Percentiles rank a stretch among this genome's conserved stretches.
These are phyloP conservation scores for Aeschynomene evenia DNA, from an alignment of 306 rosid genomes.

Conservation along the genomic window DNA sequence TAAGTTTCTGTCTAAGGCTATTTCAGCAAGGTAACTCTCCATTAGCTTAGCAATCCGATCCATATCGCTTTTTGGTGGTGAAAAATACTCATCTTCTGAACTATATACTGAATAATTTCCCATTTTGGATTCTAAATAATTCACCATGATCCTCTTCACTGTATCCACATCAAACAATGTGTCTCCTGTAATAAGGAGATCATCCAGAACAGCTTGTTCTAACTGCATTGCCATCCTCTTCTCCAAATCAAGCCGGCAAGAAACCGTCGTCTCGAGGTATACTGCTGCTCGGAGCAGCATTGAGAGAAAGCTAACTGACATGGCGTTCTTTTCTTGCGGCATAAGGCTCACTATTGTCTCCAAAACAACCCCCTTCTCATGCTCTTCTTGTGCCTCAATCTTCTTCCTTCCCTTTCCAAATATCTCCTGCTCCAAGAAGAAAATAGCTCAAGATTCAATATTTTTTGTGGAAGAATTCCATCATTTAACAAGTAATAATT, in stretches of 20 bases:
- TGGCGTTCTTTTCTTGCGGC: constrained; percentile 71
- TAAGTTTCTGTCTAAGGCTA: constrained; percentile 71
- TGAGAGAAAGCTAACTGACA: constrained; percentile 85
- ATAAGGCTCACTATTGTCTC: constrained; percentile 86
- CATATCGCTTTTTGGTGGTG: constrained; percentile 52
- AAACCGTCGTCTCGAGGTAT: constrained; percentile 73
- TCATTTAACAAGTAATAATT: too few species aligned
- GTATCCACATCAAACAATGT: constrained; percentile 80
- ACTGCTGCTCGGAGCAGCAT: constrained; percentile 80
- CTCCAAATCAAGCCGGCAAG: constrained; percentile 91
- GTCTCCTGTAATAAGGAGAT: constrained; percentile 69
- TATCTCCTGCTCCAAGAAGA: constrained; percentile 54
- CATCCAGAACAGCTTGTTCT: constrained; percentile 78
- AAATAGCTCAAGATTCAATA: neutral
- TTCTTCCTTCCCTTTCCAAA: constrained; percentile 77
- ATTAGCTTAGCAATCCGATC: constrained; percentile 66
- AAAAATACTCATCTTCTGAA: constrained; percentile 52
- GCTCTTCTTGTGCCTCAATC: constrained; percentile 65
- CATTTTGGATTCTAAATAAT: constrained; percentile 52
- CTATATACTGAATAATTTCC: constrained; percentile 39
- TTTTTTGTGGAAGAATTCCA: neutral
- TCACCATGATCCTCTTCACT: constrained; percentile 63
- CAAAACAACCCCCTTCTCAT: constrained; percentile 78
- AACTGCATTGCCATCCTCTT: constrained; percentile 74
- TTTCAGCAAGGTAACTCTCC: constrained; percentile 83